Evolutionary conservation across 129 eudicot genomes (phyloP).

Genomic region (Escallonia herrerae): DNA sequence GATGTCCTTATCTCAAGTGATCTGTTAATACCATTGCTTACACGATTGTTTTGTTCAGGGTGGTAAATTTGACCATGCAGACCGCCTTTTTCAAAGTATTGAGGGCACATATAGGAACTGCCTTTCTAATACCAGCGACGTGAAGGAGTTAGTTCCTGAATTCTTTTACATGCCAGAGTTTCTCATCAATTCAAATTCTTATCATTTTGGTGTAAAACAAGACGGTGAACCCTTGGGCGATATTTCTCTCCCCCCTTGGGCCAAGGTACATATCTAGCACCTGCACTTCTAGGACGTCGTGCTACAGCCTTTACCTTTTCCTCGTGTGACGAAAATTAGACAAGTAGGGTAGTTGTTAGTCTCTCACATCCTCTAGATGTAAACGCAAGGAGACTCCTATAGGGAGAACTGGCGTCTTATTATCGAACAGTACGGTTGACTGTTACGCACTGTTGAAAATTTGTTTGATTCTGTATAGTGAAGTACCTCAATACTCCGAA

Average conservation of each 20-base stretch:
- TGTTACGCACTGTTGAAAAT: background rate
- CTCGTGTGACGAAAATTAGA: background rate
- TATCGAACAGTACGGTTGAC: too few relatives aligned
- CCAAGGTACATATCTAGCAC: slow-evolving; percentile 58
- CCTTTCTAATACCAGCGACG: slow-evolving; percentile 95
- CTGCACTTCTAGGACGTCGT: background rate
- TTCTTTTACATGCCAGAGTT: slow-evolving; percentile 97
- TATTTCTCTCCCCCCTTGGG: slow-evolving; percentile 99
- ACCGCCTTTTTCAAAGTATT: slow-evolving; percentile 96
- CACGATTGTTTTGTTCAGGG: slow-evolving; percentile 52
- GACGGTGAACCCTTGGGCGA: slow-evolving; percentile 93
- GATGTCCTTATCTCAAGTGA: too few relatives aligned
- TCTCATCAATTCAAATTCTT: slow-evolving; percentile 86
- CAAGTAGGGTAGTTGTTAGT: background rate
- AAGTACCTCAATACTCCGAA: too few relatives aligned
- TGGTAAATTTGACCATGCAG: slow-evolving; percentile 99
- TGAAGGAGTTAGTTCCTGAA: slow-evolving; percentile 91
- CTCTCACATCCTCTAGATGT: background rate
- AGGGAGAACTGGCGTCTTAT: too few relatives aligned
- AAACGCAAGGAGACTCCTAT: too few relatives aligned
- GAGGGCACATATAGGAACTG: slow-evolving; percentile 87
- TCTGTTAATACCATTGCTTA: slow-evolving; percentile 4
- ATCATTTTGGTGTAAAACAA: slow-evolving; percentile 94
- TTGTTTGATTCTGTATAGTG: background rate
- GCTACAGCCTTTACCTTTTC: background rate